These are phyloP conservation scores for Fusarium oligoseptatum DNA, from an alignment of 2,329 filamentous ascomycete genomes.

Conservation along the genomic window DNA sequence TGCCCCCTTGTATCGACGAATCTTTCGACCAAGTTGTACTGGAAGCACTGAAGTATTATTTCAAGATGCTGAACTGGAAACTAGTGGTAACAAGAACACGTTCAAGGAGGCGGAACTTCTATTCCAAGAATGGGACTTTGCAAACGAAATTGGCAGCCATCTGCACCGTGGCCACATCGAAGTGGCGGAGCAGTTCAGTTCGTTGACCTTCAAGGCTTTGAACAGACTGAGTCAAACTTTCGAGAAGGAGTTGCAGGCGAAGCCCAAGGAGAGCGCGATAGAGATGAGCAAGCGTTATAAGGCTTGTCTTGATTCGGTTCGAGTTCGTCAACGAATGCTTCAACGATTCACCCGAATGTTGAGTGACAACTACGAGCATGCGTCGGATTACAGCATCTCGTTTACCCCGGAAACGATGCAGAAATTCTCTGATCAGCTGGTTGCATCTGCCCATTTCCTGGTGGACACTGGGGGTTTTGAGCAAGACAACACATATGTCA, in stretches of 20 bases:
- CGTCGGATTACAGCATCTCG: constrained; percentile 92
- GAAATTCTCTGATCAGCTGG: constrained; percentile 83
- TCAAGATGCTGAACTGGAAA: constrained; percentile 99
- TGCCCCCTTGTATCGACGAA: constrained; percentile 96
- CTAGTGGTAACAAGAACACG: constrained; percentile 97
- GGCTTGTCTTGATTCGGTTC: constrained; percentile 92
- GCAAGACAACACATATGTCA: constrained; percentile 82
- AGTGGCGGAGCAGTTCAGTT: constrained; percentile 97
- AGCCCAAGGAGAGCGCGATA: constrained; percentile 83
- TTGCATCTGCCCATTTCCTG: constrained; percentile 87
- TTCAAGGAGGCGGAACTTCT: constrained; percentile 99
- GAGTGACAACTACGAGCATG: constrained; percentile 95
- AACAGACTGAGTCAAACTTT: constrained; percentile 91
- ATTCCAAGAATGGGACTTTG: constrained; percentile 98
- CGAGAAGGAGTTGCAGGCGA: constrained; percentile 87
- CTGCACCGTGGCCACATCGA: constrained; percentile 96
- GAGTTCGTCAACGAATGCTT: constrained; percentile 94
- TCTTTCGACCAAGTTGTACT: constrained; percentile 93
- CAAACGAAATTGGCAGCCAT: constrained; percentile 90
- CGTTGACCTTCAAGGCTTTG: constrained; percentile 92
- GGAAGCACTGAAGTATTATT: constrained; percentile 96
- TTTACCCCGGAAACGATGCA: constrained; percentile 76
- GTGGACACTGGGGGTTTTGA: constrained; percentile 79
- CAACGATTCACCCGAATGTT: constrained; percentile 94
- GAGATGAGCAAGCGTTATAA: constrained; percentile 99